phyloP scores from a whole-genome alignment of 2,329 filamentous ascomycete genomes.

The Cercospora brassicicola region DNA sequence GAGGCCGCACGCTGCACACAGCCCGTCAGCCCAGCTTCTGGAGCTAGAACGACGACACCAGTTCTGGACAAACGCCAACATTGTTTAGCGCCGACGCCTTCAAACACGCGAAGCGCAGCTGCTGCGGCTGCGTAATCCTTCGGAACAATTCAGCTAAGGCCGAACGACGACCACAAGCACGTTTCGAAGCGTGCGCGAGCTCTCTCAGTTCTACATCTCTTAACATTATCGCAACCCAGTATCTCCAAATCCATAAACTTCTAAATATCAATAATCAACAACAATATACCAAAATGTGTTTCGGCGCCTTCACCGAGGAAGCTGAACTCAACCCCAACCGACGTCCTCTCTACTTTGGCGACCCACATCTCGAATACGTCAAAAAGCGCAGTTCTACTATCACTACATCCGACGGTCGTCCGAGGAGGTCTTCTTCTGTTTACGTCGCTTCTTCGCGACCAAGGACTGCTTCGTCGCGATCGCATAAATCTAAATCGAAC shows the following conservation, averaged over 20 bases:
- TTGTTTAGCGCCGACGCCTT: background rate
- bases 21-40: background rate
- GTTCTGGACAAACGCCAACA: background rate
- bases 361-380: slow-evolving; percentile 11
- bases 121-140: background rate
- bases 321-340: slow-evolving; percentile 12
- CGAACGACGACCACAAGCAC: background rate
- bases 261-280: too few relatives aligned
- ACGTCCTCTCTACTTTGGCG: slow-evolving; percentile 11
- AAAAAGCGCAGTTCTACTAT: background rate
- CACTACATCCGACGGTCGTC: background rate
- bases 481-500: slow-evolving; percentile 7
- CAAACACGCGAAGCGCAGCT: background rate
- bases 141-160: background rate
- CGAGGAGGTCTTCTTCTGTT: slow-evolving; percentile 4
- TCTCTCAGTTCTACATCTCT: background rate
- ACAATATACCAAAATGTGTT: background rate
- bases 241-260: too few relatives aligned
- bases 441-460: slow-evolving; percentile 6
- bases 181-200: background rate
- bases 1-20: background rate
- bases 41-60: background rate
- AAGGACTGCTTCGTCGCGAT: background rate
- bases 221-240: background rate
- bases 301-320: slow-evolving; percentile 12